These are phyloP conservation scores for Mortierella sp. DNA, from an alignment of 371 early-diverging fungal genomes.

Conservation along the genomic window DNA sequence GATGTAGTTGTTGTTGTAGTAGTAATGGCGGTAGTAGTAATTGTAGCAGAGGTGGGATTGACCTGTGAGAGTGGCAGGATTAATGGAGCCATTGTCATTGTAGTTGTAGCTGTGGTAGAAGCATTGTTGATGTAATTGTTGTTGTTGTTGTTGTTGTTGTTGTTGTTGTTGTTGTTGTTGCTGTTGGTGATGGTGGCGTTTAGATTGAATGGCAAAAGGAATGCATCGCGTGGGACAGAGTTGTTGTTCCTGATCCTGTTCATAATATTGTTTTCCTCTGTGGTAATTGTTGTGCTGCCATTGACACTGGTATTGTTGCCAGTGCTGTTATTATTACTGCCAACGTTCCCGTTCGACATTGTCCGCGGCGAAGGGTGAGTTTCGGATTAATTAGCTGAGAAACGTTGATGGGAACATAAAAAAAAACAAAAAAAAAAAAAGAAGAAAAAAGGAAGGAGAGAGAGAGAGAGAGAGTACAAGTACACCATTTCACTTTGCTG, in stretches of 20 bases:
- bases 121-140: not conserved
- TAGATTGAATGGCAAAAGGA: not conserved
- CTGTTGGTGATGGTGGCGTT: not conserved
- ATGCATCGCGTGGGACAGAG: not conserved
- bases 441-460: too few relatives aligned
- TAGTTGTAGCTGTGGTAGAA: not conserved
- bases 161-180: not conserved
- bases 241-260: constrained; percentile 9
- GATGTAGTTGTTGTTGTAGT: constrained; percentile 7
- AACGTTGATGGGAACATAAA: too few relatives aligned
- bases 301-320: not conserved
- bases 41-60: not conserved
- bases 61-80: not conserved
- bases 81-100: not conserved
- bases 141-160: not conserved
- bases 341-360: constrained; percentile 12
- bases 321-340: not conserved
- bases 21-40: not conserved
- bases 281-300: not conserved
- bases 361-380: not conserved
- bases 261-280: not conserved
- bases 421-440: too few relatives aligned
- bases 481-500: too few relatives aligned
- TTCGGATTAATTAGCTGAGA: too few relatives aligned
- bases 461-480: too few relatives aligned